Base-by-base conservation (phyloP, 2,329 filamentous ascomycete genomes). In the Venturia effusa region DNA sequence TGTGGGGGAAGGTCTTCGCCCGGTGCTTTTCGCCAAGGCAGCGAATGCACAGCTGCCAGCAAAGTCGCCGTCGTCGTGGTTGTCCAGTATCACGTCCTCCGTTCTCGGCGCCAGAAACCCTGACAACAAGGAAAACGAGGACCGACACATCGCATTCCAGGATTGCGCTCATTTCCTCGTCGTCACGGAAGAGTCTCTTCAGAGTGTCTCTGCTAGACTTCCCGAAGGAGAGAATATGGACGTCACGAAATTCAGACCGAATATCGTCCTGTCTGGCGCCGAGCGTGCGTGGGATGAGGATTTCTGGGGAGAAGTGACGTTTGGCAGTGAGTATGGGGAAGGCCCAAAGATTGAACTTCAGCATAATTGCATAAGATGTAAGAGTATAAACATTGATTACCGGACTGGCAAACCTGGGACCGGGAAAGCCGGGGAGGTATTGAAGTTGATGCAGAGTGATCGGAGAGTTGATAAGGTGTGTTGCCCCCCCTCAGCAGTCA, bases 151-250 rank as follows among this genome's bases (percentile, higher is more conserved):
- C 54, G 84, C 83, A 1, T 94, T 93, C 74, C 83, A 85, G 45
- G 90, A 94, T 74, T 83, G 84, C 67, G 89, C 89, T 0, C 88
- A 90, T 0, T 89, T 88, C 72, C 81, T 96, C 17, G 74, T 96
- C 30, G 81, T 87, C 5, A 89, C 86, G 0, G 80, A 86, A 66
- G 81, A 84, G 1, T 94, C 89, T 0, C 80, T 92, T n/a, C 75
- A 79, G 24, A 81, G 89, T 68, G 83, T 95, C 59, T 84, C 83
- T 40, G 65, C 68, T 8, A 70, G 75, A 6, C 69, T 80, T 0
- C 68, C 72, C 0, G 70, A 71, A 0, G 73, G 70, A 15, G 67
- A 72, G 59, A 62, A 70, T 59, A 77, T 78, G 72, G 77, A 80
- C 66, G 74, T 80, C 17, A 74, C 73, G 6, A 80, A 80, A 64